Evolutionary conservation across 1,284 basidiomycete species (phyloP).

Genomic region (Amylostereum areolatum): DNA sequence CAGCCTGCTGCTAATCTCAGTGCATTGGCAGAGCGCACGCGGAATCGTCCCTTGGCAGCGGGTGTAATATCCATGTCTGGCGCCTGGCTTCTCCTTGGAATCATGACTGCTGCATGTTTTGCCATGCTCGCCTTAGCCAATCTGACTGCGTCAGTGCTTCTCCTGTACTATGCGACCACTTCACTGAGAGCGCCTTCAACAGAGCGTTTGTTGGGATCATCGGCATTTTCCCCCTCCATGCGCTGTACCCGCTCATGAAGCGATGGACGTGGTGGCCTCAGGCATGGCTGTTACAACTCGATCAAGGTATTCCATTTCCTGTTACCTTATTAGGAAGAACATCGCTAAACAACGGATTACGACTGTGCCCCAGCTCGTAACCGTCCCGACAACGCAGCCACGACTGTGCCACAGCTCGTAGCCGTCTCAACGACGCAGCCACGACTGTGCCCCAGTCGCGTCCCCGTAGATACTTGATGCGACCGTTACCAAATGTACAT

Average conservation of each 20-base stretch:
- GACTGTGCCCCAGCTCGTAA: too few species aligned
- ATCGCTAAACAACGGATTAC: too few species aligned
- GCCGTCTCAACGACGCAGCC: too few species aligned
- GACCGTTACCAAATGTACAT: too few species aligned
- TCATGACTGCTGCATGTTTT: conserved; percentile 31
- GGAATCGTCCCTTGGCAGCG: conserved; percentile 40
- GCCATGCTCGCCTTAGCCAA: conserved; percentile 19
- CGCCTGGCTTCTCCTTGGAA: conserved; percentile 34
- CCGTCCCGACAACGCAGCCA: too few species aligned
- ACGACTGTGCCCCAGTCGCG: too few species aligned
- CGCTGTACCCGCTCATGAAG: conserved; percentile 59
- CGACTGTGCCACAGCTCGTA: too few species aligned
- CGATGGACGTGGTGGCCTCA: conserved; percentile 69
- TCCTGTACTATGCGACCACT: too few species aligned
- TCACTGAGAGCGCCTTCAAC: too few species aligned
- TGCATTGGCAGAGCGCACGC: conserved; percentile 48
- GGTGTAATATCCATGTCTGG: conserved; percentile 35
- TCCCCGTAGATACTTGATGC: too few species aligned
- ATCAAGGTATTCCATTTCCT: conserved; percentile 35
- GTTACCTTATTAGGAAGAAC: background rate
- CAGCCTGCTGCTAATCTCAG: too few species aligned
- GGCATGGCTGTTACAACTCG: conserved; percentile 48
- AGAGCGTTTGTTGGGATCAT: conserved; percentile 36
- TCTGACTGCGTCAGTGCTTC: conserved; percentile 16
- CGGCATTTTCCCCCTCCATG: conserved; percentile 37